Evolutionary conservation across 306 rosid genomes (phyloP), one percentile per base, ranked within the genome.

Genomic region (Sophora flavescens): DNA sequence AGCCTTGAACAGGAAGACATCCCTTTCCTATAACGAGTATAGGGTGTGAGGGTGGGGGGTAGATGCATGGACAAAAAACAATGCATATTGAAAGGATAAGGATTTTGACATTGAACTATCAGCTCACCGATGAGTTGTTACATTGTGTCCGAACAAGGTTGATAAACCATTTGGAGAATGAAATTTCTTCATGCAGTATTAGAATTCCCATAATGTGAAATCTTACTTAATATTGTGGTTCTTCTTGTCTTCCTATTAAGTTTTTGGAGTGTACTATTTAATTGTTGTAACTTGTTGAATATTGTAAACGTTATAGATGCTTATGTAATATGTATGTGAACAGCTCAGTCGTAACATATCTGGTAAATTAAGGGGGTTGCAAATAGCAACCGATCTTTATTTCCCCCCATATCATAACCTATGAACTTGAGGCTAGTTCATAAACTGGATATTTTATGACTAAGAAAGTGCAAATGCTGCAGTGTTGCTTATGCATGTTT

Each of bases 161-260:
- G 52, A 38, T 17, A 64, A 64, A 41, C 53, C 70, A 64, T 64
- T 16, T 41, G 70, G 26, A 64, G 9, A 64, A 41, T 64, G 15
- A 63, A 41, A 12, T 41, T 41, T 8, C 47, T 41, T 41, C 32
- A 30, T 2, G 47, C 47, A 41, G 32, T 41, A 41, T 41, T 41
- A 41, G 47, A 68, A 47, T 26, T 48, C 58, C 44, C 44, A 48
- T n/a, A 14, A 61, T 14, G 18, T n/a, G 9, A 32, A 28, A 11
- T 56, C 32, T 9, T 22, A 7, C 8, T 4, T 30, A 3, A 11
- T 3, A 12, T 60, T 60, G n/a, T 16, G 3, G 7, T 60, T 32
- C 42, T 30, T 53, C 30, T 53, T 5, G 17, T 32, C 65, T 60
- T 14, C 17, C 36, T 60, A 11, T 18, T 48, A 18, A 26, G 15